Evolutionary conservation across 306 rosid genomes (phyloP), one percentile per base, ranked within the genome.

Genomic region (Lathyrus sativus): DNA sequence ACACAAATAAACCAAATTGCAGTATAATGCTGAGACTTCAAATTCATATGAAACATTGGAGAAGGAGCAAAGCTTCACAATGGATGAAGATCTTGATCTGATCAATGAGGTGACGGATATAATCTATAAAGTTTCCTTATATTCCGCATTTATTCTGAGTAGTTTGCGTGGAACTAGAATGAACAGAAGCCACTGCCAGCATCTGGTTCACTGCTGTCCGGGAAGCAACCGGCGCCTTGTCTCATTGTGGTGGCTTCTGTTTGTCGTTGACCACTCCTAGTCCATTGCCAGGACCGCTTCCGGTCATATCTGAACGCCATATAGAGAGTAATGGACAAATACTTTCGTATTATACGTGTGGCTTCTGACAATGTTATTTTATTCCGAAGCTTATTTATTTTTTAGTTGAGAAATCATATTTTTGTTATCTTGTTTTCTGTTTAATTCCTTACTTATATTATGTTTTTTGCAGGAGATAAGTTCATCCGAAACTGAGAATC

Each of bases 391-490:
- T 37, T 39, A 41, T 59, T 12, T 41, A 41, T 41, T 41, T 41
- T 65, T 58, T 50, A 41, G 31, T 18, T n/a, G 15, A 51, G 14
- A 58, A 67, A n/a, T 38, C 57, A n/a, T 12, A 35, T n/a, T 51
- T 35, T 14, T 55, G 14, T 58, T 50, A 33, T 45, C 9, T 59
- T 51, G 17, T 42, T 54, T 63, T 54, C 26, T 61, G 31, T 59
- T 31, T 62, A 24, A 24, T 59, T 51, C 45, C 6, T 6, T 66
- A 35, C 61, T 28, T 67, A 31, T 22, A 7, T 55, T 42, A 2
- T 65, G 54, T 62, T 26, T 35, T 13, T 78, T 46, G 62, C 83
- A 87, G 97, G 90, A 85, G 61, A 62, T 55, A 67, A 73, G 71
- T 58, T 78, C 81, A 17, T 71, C 56, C 18, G 83, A 42, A 69